Percentiles rank a stretch among this genome's conserved stretches.
These are phyloP conservation scores for Ascosphaera acerosa DNA, from an alignment of 2,329 filamentous ascomycete genomes.

Conservation along the genomic window DNA sequence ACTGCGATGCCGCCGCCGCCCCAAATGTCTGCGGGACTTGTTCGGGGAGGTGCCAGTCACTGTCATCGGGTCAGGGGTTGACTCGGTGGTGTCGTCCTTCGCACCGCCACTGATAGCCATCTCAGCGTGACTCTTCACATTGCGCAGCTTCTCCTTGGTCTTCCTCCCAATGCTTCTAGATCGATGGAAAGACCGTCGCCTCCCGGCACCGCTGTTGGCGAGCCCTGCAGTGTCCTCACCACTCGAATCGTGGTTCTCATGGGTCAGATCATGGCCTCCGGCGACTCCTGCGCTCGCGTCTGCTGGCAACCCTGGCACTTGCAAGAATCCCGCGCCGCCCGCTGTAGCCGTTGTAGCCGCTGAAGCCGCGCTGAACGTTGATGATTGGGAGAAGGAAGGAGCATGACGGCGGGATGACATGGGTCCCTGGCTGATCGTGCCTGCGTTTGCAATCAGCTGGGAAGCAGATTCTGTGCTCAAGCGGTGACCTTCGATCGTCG, in stretches of 20 bases:
- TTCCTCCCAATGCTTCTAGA: background rate
- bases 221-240: background rate
- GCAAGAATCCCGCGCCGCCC: background rate
- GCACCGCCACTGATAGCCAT: background rate
- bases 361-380: no score
- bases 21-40: background rate
- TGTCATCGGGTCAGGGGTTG: background rate
- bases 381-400: background rate
- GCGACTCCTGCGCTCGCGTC: background rate
- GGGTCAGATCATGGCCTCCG: background rate
- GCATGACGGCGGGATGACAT: background rate
- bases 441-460: no score
- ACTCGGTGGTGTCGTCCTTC: slow-evolving; percentile 1
- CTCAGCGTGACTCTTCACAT: background rate
- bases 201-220: background rate
- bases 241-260: background rate
- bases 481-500: background rate
- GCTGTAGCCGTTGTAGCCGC: no score
- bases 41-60: background rate
- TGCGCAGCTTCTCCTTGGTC: background rate
- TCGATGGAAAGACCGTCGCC: background rate
- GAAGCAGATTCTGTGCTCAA: background rate
- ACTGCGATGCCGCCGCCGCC: background rate
- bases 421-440: no score
- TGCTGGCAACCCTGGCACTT: background rate